Evolutionary conservation across 2,329 filamentous ascomycete species (phyloP).

Genomic region (Chaetoscypha palmicola): DNA sequence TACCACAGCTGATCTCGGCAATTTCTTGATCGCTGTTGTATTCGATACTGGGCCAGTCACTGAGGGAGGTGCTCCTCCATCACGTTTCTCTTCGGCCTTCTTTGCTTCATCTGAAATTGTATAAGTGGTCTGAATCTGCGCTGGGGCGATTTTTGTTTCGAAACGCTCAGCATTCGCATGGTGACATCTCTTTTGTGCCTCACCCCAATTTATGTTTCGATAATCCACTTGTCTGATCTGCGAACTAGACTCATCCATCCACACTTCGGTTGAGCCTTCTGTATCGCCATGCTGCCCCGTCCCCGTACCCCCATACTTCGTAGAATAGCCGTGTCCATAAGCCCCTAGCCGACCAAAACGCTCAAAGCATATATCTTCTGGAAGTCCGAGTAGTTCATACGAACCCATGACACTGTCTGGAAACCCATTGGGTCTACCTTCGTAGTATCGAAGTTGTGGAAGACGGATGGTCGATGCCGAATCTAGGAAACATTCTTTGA

Average conservation of each 20-base stretch:
- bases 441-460: conserved; percentile 65
- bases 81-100: not conserved
- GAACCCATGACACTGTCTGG: conserved; percentile 83
- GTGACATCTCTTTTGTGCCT: conserved; percentile 68
- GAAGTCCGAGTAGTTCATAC: conserved; percentile 69
- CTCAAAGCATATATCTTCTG: conserved; percentile 88
- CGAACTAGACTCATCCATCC: conserved; percentile 44
- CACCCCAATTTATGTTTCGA: conserved; percentile 68
- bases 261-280: conserved; percentile 73
- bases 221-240: conserved; percentile 65
- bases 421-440: conserved; percentile 75
- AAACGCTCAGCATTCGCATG: conserved; percentile 66
- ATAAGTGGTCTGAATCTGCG: conserved; percentile 16
- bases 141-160: conserved; percentile 10
- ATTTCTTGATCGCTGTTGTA: conserved; percentile 19
- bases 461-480: conserved; percentile 54
- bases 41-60: not conserved
- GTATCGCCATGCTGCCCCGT: conserved; percentile 79
- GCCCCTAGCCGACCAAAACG: conserved; percentile 81
- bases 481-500: conserved; percentile 76
- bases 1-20: conserved; percentile 66
- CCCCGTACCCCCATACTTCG: conserved; percentile 70
- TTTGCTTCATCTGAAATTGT: conserved; percentile 12
- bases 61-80: not conserved
- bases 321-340: conserved; percentile 83